Percentiles rank a stretch among this genome's conserved stretches.
phyloP scores from a whole-genome alignment of 148 eudicot species.

The Tetragonia tetragonoides region DNA sequence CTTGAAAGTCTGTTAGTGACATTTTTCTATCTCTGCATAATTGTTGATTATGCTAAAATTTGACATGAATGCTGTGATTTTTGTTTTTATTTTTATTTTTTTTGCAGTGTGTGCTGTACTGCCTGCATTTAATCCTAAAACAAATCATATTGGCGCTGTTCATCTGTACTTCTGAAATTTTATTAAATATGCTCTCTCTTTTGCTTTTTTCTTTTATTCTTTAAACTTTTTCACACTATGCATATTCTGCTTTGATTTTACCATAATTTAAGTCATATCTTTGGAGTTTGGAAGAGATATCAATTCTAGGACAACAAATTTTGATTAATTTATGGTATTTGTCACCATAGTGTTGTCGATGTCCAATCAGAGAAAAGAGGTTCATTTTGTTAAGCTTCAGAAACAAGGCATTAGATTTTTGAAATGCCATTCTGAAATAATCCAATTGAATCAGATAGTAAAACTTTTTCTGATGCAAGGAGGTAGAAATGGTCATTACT shows the following conservation, averaged over 20 bases:
- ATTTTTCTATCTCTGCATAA: slow-evolving; percentile 3
- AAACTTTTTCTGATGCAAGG: background rate
- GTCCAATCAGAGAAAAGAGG: background rate
- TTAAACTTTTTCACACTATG: background rate
- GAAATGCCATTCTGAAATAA: background rate
- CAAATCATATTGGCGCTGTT: too few relatives aligned
- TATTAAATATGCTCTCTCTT: too few relatives aligned
- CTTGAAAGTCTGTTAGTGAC: slow-evolving; percentile 10
- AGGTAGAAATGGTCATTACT: background rate
- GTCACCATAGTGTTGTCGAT: background rate
- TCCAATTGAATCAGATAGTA: background rate
- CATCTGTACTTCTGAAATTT: too few relatives aligned
- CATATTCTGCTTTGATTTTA: background rate
- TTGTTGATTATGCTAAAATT: background rate
- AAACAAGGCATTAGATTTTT: background rate
- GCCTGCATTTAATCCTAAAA: too few relatives aligned
- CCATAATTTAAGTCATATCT: background rate
- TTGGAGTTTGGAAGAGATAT: background rate
- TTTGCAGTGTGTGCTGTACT: too few relatives aligned
- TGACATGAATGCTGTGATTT: slow-evolving; percentile 5
- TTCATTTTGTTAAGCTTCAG: slow-evolving; percentile 1
- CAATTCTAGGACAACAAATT: background rate
- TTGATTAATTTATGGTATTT: background rate
- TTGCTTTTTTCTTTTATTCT: too few relatives aligned
- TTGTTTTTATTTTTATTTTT: background rate